Evolutionary conservation across 179 eudicot genomes (phyloP).

Genomic region (Spergularia azorica): DNA sequence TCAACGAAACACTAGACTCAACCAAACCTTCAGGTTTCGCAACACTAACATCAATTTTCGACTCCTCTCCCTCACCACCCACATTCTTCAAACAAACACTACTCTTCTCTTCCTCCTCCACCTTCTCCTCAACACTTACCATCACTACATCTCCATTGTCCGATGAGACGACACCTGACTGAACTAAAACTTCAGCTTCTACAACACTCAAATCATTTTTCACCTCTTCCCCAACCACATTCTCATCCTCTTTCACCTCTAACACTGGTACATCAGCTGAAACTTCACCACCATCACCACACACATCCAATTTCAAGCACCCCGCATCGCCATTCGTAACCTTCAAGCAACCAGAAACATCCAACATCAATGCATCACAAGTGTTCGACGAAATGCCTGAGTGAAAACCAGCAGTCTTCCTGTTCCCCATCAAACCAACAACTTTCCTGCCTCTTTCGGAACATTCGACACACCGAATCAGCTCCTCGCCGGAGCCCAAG

Average conservation of each 20-base stretch:
- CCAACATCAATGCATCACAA: slow-evolving; percentile 20
- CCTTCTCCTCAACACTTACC: slow-evolving; percentile 6
- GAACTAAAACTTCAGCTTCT: slow-evolving; percentile 4
- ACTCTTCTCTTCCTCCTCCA: no score
- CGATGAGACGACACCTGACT: slow-evolving; percentile 19
- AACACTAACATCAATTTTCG: slow-evolving; percentile 22
- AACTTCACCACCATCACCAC: slow-evolving; percentile 4
- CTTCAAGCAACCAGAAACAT: slow-evolving; percentile 24
- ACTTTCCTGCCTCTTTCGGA: slow-evolving; percentile 92
- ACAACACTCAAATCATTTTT: neutral
- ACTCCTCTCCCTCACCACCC: slow-evolving; percentile 7
- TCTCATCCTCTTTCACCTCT: neutral
- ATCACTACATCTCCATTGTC: slow-evolving; percentile 9
- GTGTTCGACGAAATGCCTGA: slow-evolving; percentile 42
- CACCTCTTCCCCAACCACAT: slow-evolving; percentile 2
- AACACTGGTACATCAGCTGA: slow-evolving; percentile 9
- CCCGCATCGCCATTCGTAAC: neutral
- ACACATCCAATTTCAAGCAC: no score
- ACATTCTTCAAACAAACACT: neutral
- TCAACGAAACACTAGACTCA: no score
- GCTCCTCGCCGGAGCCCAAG: slow-evolving; percentile 70
- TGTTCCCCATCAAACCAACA: slow-evolving; percentile 71
- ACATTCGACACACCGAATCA: slow-evolving; percentile 73
- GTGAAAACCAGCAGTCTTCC: slow-evolving; percentile 31
- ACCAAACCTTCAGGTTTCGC: neutral